phyloP scores from a whole-genome alignment of 345 rosid genomes.

The Euphorbia lathyris region DNA sequence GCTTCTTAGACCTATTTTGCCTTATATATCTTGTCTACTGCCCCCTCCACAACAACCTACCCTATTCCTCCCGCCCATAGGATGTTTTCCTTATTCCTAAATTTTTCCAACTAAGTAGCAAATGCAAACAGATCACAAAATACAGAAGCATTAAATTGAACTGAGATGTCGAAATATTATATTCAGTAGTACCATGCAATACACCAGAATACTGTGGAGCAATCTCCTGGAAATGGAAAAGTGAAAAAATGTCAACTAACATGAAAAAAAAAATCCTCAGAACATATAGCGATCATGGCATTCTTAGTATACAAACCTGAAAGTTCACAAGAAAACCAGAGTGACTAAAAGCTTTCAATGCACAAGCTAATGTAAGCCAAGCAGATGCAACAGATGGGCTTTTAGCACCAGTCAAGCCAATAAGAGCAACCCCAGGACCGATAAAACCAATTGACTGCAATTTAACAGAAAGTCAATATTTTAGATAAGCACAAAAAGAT shows the following conservation, averaged over 20 bases:
- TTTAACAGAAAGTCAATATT: constrained; percentile 11
- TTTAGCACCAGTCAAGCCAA: constrained; percentile 75
- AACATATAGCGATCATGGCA: not conserved
- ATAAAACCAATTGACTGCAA: constrained; percentile 87
- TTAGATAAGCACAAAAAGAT: not conserved
- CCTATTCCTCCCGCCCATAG: not conserved
- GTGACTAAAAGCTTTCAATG: constrained; percentile 90
- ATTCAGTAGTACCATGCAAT: constrained; percentile 57
- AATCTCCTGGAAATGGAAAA: constrained; percentile 60
- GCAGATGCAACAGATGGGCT: constrained; percentile 72
- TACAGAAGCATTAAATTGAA: constrained; percentile 4
- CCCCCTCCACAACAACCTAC: not conserved
- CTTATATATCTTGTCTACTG: not conserved
- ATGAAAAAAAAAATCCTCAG: not conserved
- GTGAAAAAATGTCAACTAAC: constrained; percentile 24
- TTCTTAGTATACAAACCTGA: constrained; percentile 51
- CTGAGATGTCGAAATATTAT: not conserved
- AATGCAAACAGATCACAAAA: not conserved
- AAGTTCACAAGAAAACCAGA: constrained; percentile 92
- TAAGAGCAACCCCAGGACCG: constrained; percentile 75
- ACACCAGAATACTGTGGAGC: constrained; percentile 90
- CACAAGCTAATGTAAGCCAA: constrained; percentile 92
- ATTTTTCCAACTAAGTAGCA: not conserved
- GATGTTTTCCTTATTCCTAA: not conserved
- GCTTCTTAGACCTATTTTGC: not conserved